Evolutionary conservation across 768 basidiomycete species (phyloP).

Genomic region (Boletus vinaceobasis): DNA sequence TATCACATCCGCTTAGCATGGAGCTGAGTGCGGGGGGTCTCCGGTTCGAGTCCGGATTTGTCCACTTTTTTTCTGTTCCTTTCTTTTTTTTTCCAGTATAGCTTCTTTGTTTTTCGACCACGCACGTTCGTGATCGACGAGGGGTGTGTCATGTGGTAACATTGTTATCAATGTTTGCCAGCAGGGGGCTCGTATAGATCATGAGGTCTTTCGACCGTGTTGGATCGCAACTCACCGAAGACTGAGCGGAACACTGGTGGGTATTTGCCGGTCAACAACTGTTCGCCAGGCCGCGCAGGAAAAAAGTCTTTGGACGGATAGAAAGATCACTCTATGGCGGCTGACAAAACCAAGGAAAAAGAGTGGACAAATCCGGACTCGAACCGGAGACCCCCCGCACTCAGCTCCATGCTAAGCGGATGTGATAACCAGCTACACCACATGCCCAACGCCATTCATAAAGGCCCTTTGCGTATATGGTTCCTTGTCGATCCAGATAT

Average conservation of each 20-base stretch:
- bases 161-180: too few relatives aligned
- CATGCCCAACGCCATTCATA: slow-evolving; percentile 22
- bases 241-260: too few relatives aligned
- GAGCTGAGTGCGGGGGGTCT: slow-evolving; percentile 36
- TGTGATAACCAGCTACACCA: slow-evolving; percentile 41
- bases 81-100: slow-evolving; percentile 4
- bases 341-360: slow-evolving; percentile 10
- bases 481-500: background rate
- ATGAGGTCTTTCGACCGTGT: too few relatives aligned
- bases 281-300: too few relatives aligned
- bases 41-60: slow-evolving; percentile 41
- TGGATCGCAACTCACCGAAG: too few relatives aligned
- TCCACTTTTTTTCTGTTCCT: slow-evolving; percentile 33
- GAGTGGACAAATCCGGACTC: slow-evolving; percentile 38
- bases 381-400: slow-evolving; percentile 40
- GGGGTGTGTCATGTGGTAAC: too few relatives aligned
- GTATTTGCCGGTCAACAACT: too few relatives aligned
- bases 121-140: too few relatives aligned
- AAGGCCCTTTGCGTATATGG: background rate
- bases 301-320: too few relatives aligned
- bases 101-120: too few relatives aligned
- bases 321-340: too few relatives aligned
- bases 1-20: slow-evolving; percentile 41
- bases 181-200: too few relatives aligned
- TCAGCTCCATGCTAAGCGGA: slow-evolving; percentile 36